A percentile compares a stretch with the other conserved stretches of the same genome.
Evolutionary conservation across 495 filamentous ascomycete genomes (phyloP).

Genomic region (Staphylotrichum longicolle): DNA sequence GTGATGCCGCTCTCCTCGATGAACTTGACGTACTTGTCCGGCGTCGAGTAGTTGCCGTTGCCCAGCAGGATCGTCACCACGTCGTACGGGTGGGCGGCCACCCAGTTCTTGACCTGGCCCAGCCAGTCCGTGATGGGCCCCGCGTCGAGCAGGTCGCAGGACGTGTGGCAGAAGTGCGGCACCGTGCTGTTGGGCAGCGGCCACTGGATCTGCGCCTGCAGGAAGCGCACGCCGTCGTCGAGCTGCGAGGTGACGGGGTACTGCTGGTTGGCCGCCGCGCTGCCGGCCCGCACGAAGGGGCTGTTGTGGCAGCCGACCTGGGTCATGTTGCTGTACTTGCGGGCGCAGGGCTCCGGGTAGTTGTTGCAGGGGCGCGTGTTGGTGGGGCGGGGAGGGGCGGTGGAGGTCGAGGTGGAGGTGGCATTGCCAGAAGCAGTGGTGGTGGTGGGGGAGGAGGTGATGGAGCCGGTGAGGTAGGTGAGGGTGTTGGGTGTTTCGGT

Average conservation of each 20-base stretch:
- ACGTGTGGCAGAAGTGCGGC: slow-evolving; percentile 71
- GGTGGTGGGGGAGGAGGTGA: slow-evolving; percentile 21
- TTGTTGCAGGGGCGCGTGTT: slow-evolving; percentile 83
- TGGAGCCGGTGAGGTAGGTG: slow-evolving; percentile 45
- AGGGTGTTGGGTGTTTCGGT: slow-evolving; percentile 42
- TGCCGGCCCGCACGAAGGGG: slow-evolving; percentile 69
- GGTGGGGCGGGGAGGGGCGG: slow-evolving; percentile 47
- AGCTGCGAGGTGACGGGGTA: slow-evolving; percentile 69
- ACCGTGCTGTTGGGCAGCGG: slow-evolving; percentile 37
- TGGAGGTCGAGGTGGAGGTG: slow-evolving; percentile 36
- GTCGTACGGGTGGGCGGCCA: slow-evolving; percentile 75
- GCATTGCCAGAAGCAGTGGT: slow-evolving; percentile 31
- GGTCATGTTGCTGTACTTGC: slow-evolving; percentile 87
- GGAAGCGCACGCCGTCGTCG: slow-evolving; percentile 84
- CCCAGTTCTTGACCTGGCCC: slow-evolving; percentile 65
- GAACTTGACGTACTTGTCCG: slow-evolving; percentile 42
- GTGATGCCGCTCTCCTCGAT: slow-evolving; percentile 67
- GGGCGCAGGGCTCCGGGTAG: slow-evolving; percentile 76
- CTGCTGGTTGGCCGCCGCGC: slow-evolving; percentile 75
- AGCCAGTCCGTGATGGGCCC: slow-evolving; percentile 78
- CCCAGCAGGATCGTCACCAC: slow-evolving; percentile 87
- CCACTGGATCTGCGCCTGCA: slow-evolving; percentile 74
- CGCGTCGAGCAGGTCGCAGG: slow-evolving; percentile 73
- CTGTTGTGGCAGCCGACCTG: slow-evolving; percentile 84
- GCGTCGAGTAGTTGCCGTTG: slow-evolving; percentile 66